phyloP scores from a whole-genome alignment of 805 yeast genomes.

The Yarrowia hollandica region DNA sequence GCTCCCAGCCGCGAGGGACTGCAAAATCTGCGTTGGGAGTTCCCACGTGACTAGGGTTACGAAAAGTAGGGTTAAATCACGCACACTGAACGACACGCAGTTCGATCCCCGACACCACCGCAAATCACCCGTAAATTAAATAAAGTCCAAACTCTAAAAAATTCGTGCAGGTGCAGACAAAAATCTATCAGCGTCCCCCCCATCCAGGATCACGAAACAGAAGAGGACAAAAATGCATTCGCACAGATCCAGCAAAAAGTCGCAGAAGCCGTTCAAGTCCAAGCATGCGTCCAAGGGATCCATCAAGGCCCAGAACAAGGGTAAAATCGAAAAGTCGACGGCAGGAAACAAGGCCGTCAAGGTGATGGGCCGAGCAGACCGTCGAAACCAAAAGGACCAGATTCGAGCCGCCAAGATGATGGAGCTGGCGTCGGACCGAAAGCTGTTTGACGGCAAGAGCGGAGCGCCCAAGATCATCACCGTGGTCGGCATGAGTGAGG shows the following conservation, averaged over 20 bases:
- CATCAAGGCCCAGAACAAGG: conserved; percentile 72
- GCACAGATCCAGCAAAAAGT: conserved; percentile 82
- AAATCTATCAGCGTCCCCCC: neutral
- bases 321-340: conserved; percentile 75
- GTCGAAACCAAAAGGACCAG: conserved; percentile 80
- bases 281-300: conserved; percentile 89
- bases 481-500: conserved; percentile 73
- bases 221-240: conserved; percentile 41
- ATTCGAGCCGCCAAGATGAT: conserved; percentile 68
- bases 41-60: conserved; percentile 11
- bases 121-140: neutral
- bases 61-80: neutral
- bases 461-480: conserved; percentile 86
- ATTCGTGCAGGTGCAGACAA: conserved; percentile 11
- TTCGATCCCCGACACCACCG: neutral
- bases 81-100: neutral
- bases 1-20: conserved; percentile 2
- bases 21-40: conserved; percentile 3
- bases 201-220: no score
- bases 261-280: conserved; percentile 87
- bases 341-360: conserved; percentile 41
- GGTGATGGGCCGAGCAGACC: conserved; percentile 53
- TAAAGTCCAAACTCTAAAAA: neutral
- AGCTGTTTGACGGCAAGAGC: conserved; percentile 72
- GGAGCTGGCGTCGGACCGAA: conserved; percentile 58